phyloP scores from a whole-genome alignment of 169 alveolate genomes.

The Sarcocystis neurona region DNA sequence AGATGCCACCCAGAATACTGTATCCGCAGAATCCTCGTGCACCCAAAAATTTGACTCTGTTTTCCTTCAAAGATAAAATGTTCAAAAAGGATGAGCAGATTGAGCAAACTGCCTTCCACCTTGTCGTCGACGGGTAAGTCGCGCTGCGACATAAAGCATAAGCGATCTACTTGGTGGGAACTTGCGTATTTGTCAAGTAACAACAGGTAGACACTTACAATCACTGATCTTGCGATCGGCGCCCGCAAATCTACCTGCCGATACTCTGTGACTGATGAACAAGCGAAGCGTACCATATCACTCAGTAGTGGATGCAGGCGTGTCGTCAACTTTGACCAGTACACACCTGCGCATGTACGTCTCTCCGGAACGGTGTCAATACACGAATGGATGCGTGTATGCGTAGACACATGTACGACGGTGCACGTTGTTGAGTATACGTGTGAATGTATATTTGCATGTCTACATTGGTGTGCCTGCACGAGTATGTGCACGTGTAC shows the following conservation, averaged over 20 bases:
- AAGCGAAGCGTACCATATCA: no score
- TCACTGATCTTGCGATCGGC: background rate
- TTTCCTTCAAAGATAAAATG: constrained; percentile 76
- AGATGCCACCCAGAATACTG: constrained; percentile 78
- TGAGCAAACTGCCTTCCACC: constrained; percentile 81
- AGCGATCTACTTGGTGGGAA: no score
- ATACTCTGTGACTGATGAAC: no score
- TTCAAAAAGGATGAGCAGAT: constrained; percentile 83
- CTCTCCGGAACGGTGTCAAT: background rate
- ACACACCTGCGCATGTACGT: background rate
- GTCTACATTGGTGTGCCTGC: background rate
- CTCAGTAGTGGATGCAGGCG: no score
- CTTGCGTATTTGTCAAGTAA: no score
- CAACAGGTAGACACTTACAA: no score
- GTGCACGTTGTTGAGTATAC: background rate
- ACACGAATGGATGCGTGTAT: background rate
- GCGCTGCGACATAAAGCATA: background rate
- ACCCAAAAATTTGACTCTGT: constrained; percentile 84
- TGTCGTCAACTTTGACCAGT: no score
- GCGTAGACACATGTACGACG: background rate
- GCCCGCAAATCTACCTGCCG: no score
- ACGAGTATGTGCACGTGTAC: no score
- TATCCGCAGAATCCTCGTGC: constrained; percentile 84
- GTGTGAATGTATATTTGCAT: background rate
- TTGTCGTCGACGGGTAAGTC: constrained; percentile 77